These are phyloP conservation scores for Seminavis robusta DNA, from an alignment of 108 stramenopile species.

Conservation along the genomic window DNA sequence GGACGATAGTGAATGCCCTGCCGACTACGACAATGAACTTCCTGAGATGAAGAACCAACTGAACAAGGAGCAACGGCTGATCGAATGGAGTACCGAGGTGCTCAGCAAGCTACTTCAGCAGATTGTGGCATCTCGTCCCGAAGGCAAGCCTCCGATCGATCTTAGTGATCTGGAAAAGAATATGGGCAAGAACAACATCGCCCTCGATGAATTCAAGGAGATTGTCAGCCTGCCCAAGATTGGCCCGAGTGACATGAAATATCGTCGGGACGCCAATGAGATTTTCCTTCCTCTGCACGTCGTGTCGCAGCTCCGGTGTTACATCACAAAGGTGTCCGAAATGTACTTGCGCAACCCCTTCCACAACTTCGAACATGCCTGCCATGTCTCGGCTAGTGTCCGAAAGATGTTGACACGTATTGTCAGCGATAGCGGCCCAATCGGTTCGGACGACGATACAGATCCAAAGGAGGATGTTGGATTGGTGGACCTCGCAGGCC, in stretches of 20 bases:
- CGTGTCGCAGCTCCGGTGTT: constrained; percentile 7
- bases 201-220: constrained; percentile 14
- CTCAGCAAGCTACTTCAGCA: constrained; percentile 2
- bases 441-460: too few relatives aligned
- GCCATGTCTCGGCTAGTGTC: too few relatives aligned
- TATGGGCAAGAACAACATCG: neutral
- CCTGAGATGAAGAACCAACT: too few relatives aligned
- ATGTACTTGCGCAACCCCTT: constrained; percentile 24
- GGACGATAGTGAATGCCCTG: too few relatives aligned
- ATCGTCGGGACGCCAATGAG: neutral
- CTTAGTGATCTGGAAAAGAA: too few relatives aligned
- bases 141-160: too few relatives aligned
- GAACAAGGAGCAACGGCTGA: constrained; percentile 5
- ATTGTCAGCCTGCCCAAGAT: constrained; percentile 6
- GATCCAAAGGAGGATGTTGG: too few relatives aligned
- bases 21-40: too few relatives aligned
- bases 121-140: constrained; percentile 1
- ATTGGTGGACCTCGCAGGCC: too few relatives aligned
- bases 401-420: too few relatives aligned
- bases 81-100: constrained; percentile 10
- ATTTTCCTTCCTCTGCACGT: too few relatives aligned
- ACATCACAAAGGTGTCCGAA: constrained; percentile 19
- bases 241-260: neutral
- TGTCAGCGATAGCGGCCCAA: too few relatives aligned
- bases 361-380: constrained; percentile 56